Conservation (phyloP, 371 early-diverging fungal species). For the Cokeromyces recurvatus region DNA sequence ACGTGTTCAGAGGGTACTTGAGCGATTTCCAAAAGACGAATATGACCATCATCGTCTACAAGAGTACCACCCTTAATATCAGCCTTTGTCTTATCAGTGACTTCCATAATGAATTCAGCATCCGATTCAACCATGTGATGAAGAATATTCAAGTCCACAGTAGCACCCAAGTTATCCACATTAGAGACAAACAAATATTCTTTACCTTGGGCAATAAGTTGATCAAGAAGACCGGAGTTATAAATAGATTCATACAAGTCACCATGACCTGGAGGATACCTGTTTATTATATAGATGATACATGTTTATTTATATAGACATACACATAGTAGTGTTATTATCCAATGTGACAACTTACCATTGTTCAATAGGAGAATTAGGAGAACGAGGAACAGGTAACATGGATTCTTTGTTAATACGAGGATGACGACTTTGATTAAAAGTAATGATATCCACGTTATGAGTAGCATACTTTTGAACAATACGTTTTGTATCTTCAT, state of each 20-base stretch:
- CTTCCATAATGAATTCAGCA: conserved; percentile 98
- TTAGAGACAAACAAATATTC: conserved; percentile 98
- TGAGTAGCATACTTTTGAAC: conserved; percentile 92
- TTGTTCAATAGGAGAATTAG: conserved; percentile 43
- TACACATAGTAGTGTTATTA: too few relatives aligned
- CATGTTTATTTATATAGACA: too few relatives aligned
- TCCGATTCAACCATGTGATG: conserved; percentile 85
- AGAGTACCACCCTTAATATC: conserved; percentile 99
- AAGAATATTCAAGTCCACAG: conserved; percentile 91
- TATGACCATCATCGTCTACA: conserved; percentile 92
- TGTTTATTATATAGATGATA: conserved; percentile 12
- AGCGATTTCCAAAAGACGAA: conserved; percentile 97
- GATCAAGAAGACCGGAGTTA: conserved; percentile 94
- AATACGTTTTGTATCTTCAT: conserved; percentile 92
- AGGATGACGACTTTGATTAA: conserved; percentile 96
- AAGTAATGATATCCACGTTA: conserved; percentile 87
- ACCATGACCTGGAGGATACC: conserved; percentile 99
- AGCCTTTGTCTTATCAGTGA: conserved; percentile 98
- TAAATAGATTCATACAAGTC: conserved; percentile 93
- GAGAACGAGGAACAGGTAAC: conserved; percentile 73
- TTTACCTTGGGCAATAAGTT: conserved; percentile 93
- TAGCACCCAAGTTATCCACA: conserved; percentile 98
- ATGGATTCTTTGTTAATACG: conserved; percentile 91
- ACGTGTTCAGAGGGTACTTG: conserved; percentile 96
- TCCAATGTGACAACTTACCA: conserved; percentile 31